phyloP scores from a whole-genome alignment of 2,329 filamentous ascomycete species.

The Microcyclospora tardicrescens region DNA sequence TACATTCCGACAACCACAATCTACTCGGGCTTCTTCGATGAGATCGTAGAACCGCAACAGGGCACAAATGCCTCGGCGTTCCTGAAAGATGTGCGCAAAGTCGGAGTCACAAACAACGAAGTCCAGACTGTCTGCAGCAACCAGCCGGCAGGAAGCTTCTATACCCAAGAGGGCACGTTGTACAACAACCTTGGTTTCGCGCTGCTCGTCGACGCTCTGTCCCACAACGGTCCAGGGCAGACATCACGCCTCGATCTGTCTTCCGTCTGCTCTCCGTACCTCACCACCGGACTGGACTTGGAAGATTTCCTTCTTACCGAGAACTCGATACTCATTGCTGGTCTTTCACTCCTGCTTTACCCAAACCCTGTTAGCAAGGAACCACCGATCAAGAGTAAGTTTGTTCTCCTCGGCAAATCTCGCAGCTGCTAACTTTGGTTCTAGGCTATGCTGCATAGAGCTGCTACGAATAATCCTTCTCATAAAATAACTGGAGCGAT shows the following conservation, averaged over 20 bases:
- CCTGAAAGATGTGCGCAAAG: conserved; percentile 28
- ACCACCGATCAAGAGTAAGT: conserved; percentile 26
- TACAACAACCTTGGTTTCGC: conserved; percentile 36
- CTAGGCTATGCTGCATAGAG: too few species aligned
- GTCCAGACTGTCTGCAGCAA: conserved; percentile 33
- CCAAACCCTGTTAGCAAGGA: conserved; percentile 25
- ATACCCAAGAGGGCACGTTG: conserved; percentile 39
- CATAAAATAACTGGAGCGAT: too few species aligned
- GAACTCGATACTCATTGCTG: conserved; percentile 29
- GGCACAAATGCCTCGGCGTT: conserved; percentile 36
- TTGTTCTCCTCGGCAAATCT: neutral
- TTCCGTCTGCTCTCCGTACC: conserved; percentile 27
- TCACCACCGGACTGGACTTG: conserved; percentile 29
- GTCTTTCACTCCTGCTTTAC: conserved; percentile 23
- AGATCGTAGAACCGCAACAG: conserved; percentile 40
- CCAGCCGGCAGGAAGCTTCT: conserved; percentile 31
- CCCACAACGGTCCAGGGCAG: conserved; percentile 33
- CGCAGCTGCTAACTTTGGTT: too few species aligned
- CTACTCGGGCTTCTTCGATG: conserved; percentile 36
- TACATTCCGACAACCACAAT: conserved; percentile 45
- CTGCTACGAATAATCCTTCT: too few species aligned
- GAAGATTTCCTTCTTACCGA: conserved; percentile 35
- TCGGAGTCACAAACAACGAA: conserved; percentile 38
- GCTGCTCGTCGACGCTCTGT: conserved; percentile 37
- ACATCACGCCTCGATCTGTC: conserved; percentile 27